Base-by-base conservation (phyloP, 192 early-diverging fungal species). In the Coemansia erecta region DNA sequence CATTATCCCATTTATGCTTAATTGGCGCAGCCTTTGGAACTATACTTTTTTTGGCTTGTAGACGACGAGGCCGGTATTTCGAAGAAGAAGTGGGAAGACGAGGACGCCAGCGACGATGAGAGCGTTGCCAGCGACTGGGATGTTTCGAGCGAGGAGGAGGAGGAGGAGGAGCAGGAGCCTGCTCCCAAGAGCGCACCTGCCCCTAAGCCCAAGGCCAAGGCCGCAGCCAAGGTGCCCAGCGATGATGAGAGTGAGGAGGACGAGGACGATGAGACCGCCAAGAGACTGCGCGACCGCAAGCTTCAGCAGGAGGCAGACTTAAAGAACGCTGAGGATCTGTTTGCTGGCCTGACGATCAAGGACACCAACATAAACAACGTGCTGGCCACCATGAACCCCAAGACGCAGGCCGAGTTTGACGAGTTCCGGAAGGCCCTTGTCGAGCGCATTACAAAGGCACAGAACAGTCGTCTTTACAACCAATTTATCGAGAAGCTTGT, bases 401-500 rank as follows among this genome's bases (percentile, higher is more conserved):
- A 83, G 63, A 84, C 84, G 23, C 84, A 85, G 69, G 85, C 83
- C 8, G 83, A 90, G 28, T 90, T 89, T 65, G 84, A 84, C 49
- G 77, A 85, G 60, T 85, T 85, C 61, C 76, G 69, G 6, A 83
- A 75, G 44, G 68, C 83, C n/a, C 68, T 91, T 45, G 78, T 87
- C 24, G 83, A 81, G 17, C 63, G 81, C 18, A 86, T 91, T 59
- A 60, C 72, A 48, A 80, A 82, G 63, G 61, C 79, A 47, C 59
- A 83, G 69, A 39, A 15, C 18, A 53, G 46, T n/a, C 65, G 70
- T 8, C 31, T 64, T 42, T 85, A 90, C 53, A 56, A 60, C 1
- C 63, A 58, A 13, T 91, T 91, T 58, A 45, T 91, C 57, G 84
- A 88, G 31, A 79, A 73, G 55, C 76, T 91, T 23, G 55, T 87